Evolutionary conservation across 2,329 filamentous ascomycete genomes (phyloP).

Genomic region (Fusarium sp.): DNA sequence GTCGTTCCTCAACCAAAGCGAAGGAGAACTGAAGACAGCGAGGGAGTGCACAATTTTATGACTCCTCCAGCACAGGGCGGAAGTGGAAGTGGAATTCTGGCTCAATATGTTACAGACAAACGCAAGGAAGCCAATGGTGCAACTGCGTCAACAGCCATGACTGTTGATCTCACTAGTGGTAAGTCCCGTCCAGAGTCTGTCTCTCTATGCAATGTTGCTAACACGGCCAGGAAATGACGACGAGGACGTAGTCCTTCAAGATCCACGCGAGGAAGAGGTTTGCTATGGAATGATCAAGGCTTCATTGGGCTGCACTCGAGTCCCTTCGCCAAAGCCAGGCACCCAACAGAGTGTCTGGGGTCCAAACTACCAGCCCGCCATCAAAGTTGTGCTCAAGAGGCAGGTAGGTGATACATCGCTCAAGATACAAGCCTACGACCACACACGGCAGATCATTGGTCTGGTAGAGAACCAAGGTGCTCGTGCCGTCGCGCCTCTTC

Average conservation of each 20-base stretch:
- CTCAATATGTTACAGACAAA: constrained; percentile 72
- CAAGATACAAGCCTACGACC: constrained; percentile 78
- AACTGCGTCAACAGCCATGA: constrained; percentile 50
- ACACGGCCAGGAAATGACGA: constrained; percentile 58
- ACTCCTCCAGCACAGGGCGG: constrained; percentile 49
- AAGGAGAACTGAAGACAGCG: constrained; percentile 63
- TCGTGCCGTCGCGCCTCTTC: constrained; percentile 72
- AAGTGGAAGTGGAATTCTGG: constrained; percentile 67
- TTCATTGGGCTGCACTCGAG: constrained; percentile 70
- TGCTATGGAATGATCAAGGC: constrained; percentile 83
- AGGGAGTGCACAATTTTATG: constrained; percentile 52
- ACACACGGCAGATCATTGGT: constrained; percentile 76
- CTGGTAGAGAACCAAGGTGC: constrained; percentile 75
- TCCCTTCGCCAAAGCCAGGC: constrained; percentile 75
- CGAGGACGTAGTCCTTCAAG: constrained; percentile 65
- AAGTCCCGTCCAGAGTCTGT: constrained; percentile 34
- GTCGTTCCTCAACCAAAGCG: constrained; percentile 70
- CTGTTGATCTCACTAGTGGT: constrained; percentile 68
- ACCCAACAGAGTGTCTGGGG: constrained; percentile 66
- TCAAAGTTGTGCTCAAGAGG: constrained; percentile 76
- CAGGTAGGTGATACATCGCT: constrained; percentile 62
- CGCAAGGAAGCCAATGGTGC: constrained; percentile 53
- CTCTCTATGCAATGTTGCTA: not conserved
- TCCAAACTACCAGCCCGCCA: constrained; percentile 72
- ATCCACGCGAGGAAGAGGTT: constrained; percentile 74